These are phyloP conservation scores for Pythium rishiriense DNA, from an alignment of 352 stramenopile species.

Conservation along the genomic window DNA sequence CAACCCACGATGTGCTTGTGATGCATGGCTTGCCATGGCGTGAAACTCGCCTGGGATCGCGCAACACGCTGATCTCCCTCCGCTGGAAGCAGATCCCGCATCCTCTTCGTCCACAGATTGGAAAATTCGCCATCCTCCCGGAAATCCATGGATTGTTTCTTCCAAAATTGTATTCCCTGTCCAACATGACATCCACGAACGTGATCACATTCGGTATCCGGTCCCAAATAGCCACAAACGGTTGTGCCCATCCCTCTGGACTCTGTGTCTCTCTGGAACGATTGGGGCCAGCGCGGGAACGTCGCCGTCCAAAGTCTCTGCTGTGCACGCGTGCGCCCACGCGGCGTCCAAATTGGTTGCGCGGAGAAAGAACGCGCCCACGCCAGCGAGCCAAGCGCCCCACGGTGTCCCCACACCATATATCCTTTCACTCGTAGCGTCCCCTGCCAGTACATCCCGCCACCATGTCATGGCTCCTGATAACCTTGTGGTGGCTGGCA, in stretches of 20 bases:
- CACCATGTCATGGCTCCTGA: not conserved
- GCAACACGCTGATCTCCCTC: not conserved
- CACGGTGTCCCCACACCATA: too few relatives aligned
- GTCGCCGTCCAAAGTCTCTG: not conserved
- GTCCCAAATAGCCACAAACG: not conserved
- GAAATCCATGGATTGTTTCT: too few relatives aligned
- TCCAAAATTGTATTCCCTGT: constrained; percentile 1
- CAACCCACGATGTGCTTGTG: not conserved
- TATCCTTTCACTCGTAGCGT: too few relatives aligned
- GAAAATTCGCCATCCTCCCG: not conserved
- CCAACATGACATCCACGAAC: not conserved
- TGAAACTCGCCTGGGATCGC: not conserved
- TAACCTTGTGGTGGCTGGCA: not conserved
- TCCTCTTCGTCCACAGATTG: not conserved
- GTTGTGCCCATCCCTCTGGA: not conserved
- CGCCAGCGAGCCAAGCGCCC: too few relatives aligned
- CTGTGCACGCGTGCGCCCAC: not conserved
- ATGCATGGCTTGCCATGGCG: not conserved
- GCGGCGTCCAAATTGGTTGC: not conserved
- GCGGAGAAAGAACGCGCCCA: not conserved
- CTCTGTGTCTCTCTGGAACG: constrained; percentile 11
- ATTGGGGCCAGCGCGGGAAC: not conserved
- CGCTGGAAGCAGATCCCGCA: not conserved
- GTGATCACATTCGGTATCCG: too few relatives aligned
- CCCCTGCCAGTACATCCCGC: not conserved